Base-by-base conservation (phyloP, 208 protist species). In the Crithidia fasciculata region DNA sequence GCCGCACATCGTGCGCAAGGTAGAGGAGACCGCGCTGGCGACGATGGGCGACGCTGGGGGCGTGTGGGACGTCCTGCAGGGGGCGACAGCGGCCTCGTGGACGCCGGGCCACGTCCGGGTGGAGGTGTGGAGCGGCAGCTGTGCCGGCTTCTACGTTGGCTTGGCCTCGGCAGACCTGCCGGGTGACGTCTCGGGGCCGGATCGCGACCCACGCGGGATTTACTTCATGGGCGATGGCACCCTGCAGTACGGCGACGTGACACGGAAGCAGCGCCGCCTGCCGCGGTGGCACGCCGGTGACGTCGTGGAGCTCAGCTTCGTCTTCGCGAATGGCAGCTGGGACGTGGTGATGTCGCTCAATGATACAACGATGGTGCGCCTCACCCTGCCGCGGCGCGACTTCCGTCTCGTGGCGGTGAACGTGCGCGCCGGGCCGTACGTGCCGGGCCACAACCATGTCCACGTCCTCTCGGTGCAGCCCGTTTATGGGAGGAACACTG, bases 281-380 rank as follows among this genome's bases (percentile, higher is more conserved):
- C 78, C 75, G 37, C 76, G 67, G n/a, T 81, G 69, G 76, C 81
- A 63, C 66, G 82, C 79, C 36, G 81, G 74, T 72, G 83, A 87
- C 58, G 74, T 78, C 57, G 79, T 87, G 28, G 64, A 68, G 40
- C 85, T 85, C 41, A 77, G 19, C 66, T 78, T 93, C 60, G 65
- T 71, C 49, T 91, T 90, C 63, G 76, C 69, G 53, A 64, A 75
- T 44, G 69, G 60, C 7, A 74, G 69, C 58, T 86, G 81, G 83
- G 52, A 82, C 52, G 44, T 87, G 62, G 67, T 72, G 45, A 59
- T 95, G 36, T 57, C 80, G 62, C 55, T 91, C 12, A 93, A 91
- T 43, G 78, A 78, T 36, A 18, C 83, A n/a, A 76, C 66, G 10
- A 63, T 91, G 45, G 80, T 74, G 10, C 74, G 81, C 6, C 68